Evolutionary conservation across 2,329 filamentous ascomycete genomes (phyloP), one percentile per base, ranked within the genome.

Genomic region (Fusarium torreyae): DNA sequence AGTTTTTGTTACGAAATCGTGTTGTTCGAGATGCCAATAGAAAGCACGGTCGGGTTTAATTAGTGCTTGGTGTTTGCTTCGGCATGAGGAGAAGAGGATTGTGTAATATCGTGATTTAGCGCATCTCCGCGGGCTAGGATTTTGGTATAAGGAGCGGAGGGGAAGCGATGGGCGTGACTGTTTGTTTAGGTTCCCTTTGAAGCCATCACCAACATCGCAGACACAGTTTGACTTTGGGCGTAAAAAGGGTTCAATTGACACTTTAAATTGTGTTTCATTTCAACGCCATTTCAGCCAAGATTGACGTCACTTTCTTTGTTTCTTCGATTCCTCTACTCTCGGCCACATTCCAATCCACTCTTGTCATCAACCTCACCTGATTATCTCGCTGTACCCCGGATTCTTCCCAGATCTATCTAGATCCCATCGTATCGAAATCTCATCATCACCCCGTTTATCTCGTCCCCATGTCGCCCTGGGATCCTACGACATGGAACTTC

Each of bases 401-500:
- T 28, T 63, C 28, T 5, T 14, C 26, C 33, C 38, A 31, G 31
- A 53, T 34, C 31, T 17, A 48, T 57, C 42, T 28, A 17, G 31
- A 39, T 38, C 38, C 7, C 15, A 31, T 17, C 17, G 15, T 15
- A 36, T 53, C 54, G 26, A 9, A 7, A 28, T 31, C 28, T 31
- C 4, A 31, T 31, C 28, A 31, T 31, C 10, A 64, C 45, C 20
- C 45, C 50, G 40, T 45, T 45, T 24, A 15, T 42, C 20, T 9
- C 28, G 10, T 59, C 36, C n/a, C 40, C 17, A 71, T 74, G 61
- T 56, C 70, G 43, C 54, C 67, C 17, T 57, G 63, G 33, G 31
- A 70, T 17, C 72, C 70, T 1, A 70, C 40, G 20, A 66, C 66
- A 34, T 86, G 84, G 81, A 84, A 90, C 74, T 89, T 97, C 79